These are phyloP conservation scores for Juncus inflexus DNA, from an alignment of 176 grass and related monocot species.

Conservation along the genomic window DNA sequence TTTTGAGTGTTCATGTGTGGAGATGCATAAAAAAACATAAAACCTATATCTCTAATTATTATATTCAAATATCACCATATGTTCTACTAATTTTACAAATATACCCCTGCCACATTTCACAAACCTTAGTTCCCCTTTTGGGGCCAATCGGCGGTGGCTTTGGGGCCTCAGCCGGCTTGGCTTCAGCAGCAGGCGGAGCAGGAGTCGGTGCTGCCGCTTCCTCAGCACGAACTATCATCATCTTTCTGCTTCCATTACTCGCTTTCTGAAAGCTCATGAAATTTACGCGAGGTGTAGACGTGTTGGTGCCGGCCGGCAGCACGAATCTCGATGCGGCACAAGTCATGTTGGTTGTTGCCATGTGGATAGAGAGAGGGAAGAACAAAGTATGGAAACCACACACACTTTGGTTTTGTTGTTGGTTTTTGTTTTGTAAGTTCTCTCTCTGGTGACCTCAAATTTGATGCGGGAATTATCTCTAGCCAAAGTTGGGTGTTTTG, in stretches of 20 bases:
- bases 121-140: constrained; percentile 68
- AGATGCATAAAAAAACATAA: too few species aligned
- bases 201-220: constrained; percentile 37
- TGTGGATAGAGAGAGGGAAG: constrained; percentile 12
- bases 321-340: constrained; percentile 73
- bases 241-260: constrained; percentile 33
- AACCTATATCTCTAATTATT: too few species aligned
- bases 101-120: not conserved
- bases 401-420: constrained; percentile 7
- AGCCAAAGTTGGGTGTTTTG: constrained; percentile 11
- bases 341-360: constrained; percentile 91
- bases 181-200: constrained; percentile 14
- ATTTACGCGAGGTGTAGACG: constrained; percentile 33
- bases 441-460: constrained; percentile 42
- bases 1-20: not conserved
- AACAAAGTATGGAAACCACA: not conserved
- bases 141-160: constrained; percentile 82
- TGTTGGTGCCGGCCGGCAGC: constrained; percentile 27
- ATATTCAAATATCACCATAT: not conserved
- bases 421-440: not conserved
- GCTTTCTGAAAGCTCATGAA: constrained; percentile 28
- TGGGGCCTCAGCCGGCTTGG: constrained; percentile 37
- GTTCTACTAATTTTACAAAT: not conserved
- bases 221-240: constrained; percentile 54
- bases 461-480: constrained; percentile 44